Evolutionary conservation across 306 rosid genomes (phyloP), one percentile per base, ranked within the genome.

Genomic region (Comarum palustre): DNA sequence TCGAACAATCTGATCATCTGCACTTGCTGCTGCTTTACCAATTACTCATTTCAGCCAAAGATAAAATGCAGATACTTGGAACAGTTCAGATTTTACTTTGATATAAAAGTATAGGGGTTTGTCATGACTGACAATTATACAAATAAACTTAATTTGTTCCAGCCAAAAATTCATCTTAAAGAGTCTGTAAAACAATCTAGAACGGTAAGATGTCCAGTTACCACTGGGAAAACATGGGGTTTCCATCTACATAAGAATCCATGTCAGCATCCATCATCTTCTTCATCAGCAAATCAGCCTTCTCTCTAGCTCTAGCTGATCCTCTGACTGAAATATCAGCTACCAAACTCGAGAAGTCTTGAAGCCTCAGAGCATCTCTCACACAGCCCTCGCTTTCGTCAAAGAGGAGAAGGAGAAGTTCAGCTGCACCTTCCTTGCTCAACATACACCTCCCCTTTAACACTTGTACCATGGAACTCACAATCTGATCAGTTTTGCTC

Each of bases 281-380:
- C 43, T 52, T 82, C 93, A 93, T 78, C 39, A 93, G 72, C 81
- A 87, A 80, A 2, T 83, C 72, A n/a, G 90, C 85, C 72, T 84
- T 93, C 59, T 84, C 92, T 54, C 97, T 71, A 17, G 89, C 92
- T 75, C 82, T 85, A 1, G 68, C 38, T 0, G 97, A 88, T 54
- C 98, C 97, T 66, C 97, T 82, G n/a, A 90, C 93, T 4, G 87
- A 90, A 77, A 90, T 75, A 87, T 90, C 93, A 29, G 88, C 88
- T 5, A 90, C 34, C 15, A 85, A 81, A 13, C 71, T 74, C 4
- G 85, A 75, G 68, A 90, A 89, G 36, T 84, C 87, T 0, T 90
- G 86, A 61, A 83, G 46, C 80, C 75, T 41, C 68, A 85, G 32
- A 70, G 96, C 88, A 54, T 89, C 96, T 45, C 70, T 81, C 12